Percentiles rank a stretch among this genome's conserved stretches.
phyloP scores from a whole-genome alignment of 2,329 filamentous ascomycete genomes.

The Microdochium bolleyi region DNA sequence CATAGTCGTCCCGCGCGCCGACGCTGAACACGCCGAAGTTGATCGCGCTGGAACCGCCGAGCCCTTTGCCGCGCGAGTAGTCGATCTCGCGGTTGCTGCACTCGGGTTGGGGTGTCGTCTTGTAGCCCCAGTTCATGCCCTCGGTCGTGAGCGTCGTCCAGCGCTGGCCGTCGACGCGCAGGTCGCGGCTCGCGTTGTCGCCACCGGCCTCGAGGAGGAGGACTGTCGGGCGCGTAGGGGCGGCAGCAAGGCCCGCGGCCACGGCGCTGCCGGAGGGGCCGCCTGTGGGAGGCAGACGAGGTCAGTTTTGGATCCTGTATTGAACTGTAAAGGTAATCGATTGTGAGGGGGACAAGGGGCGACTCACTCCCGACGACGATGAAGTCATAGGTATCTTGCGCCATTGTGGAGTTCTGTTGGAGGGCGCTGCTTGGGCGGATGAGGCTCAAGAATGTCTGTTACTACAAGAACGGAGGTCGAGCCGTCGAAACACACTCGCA shows the following conservation, averaged over 20 bases:
- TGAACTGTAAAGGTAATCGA: background rate
- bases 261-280: slow-evolving; percentile 53
- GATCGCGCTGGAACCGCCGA: slow-evolving; percentile 44
- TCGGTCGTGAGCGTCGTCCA: slow-evolving; percentile 41
- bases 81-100: slow-evolving; percentile 34
- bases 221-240: slow-evolving; percentile 38
- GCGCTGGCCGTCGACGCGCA: slow-evolving; percentile 45
- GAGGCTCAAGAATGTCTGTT: background rate
- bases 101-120: slow-evolving; percentile 36
- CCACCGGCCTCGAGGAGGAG: slow-evolving; percentile 55
- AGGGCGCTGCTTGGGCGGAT: background rate
- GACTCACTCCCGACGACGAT: slow-evolving; percentile 24
- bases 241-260: slow-evolving; percentile 41
- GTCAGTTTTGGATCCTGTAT: background rate
- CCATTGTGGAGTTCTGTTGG: background rate
- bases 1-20: slow-evolving; percentile 52
- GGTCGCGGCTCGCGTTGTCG: slow-evolving; percentile 33
- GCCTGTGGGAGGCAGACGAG: slow-evolving; percentile 23
- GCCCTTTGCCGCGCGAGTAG: slow-evolving; percentile 39
- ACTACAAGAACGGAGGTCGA: too few relatives aligned
- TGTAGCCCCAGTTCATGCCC: slow-evolving; percentile 45
- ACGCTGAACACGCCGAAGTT: slow-evolving; percentile 47
- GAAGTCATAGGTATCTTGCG: slow-evolving; percentile 16
- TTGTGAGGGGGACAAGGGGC: background rate
- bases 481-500: background rate